Evolutionary conservation across 2,329 filamentous ascomycete genomes (phyloP), one percentile per base, ranked within the genome.

Genomic region (Pestalotiopsis sp.): DNA sequence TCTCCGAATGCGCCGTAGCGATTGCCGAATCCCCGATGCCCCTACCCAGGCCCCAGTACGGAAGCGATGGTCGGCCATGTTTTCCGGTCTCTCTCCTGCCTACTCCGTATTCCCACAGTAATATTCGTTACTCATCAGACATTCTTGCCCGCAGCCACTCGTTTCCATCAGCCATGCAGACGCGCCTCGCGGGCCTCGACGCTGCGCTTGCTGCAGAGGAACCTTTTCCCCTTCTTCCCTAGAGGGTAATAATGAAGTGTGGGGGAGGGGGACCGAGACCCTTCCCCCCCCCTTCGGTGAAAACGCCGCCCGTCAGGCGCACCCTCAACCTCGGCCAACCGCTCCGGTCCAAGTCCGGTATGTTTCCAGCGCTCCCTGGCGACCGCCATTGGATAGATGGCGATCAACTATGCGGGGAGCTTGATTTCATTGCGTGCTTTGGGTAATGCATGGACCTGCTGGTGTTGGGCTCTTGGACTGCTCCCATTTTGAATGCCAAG

Each of bases 311-410:
- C 25, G 39, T n/a, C 20, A 64, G n/a, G 61, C 45, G 45, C 45
- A 17, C 45, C 17, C 45, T 14, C 45, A 52, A 52, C 45, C 45
- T 52, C 45, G 45, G 45, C 45, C 45, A 52, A 52, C 45, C 20
- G 20, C 61, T 64, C 61, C 61, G 61, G 61, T 64, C 25, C 25
- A 64, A 23, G 61, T 45, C 61, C 61, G 61, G 61, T 52, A 39
- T 62, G 17, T 20, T 52, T 11, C 45, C 20, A 52, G 17, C 20
- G 17, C 17, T 52, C 45, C 20, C 9, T n/a, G 20, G 17, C 20
- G 17, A 52, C 45, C 45, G 45, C 45, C 45, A 52, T n/a, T 3
- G 45, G 20, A 52, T n/a, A 23, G 45, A 52, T n/a, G 17, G 17
- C 13, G 17, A 45, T 45, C 13, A 45, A 14, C 17, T 45, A 13